phyloP scores from a whole-genome alignment of 1,284 basidiomycete genomes.

The Pascua guehoae region DNA sequence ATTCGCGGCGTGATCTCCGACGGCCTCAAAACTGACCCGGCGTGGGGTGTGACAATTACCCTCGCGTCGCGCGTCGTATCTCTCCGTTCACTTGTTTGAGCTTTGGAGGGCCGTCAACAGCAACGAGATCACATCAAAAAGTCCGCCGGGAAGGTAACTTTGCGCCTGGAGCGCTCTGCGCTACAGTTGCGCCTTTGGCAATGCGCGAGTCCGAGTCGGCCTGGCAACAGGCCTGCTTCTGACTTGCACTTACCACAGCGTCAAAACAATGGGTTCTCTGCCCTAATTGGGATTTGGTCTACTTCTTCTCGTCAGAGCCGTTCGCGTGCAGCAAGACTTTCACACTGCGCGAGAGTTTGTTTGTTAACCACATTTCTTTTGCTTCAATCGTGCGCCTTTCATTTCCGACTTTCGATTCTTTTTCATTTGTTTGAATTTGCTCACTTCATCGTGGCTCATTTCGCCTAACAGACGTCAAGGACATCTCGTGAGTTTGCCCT shows the following conservation, averaged over 20 bases:
- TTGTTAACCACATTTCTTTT: slow-evolving; percentile 16
- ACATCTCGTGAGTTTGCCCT: slow-evolving; percentile 30
- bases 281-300: background rate
- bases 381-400: slow-evolving; percentile 7
- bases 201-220: too few relatives aligned
- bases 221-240: background rate
- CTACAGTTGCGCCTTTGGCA: too few relatives aligned
- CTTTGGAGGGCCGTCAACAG: slow-evolving; percentile 15
- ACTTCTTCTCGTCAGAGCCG: slow-evolving; percentile 9
- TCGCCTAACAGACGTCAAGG: slow-evolving; percentile 44
- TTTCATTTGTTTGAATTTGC: slow-evolving; percentile 18
- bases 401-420: slow-evolving; percentile 12
- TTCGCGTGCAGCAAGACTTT: slow-evolving; percentile 15
- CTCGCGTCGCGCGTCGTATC: background rate
- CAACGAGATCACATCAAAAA: slow-evolving; percentile 6
- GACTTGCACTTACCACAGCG: background rate
- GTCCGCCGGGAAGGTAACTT: background rate
- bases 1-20: slow-evolving; percentile 14
- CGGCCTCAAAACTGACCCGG: slow-evolving; percentile 10
- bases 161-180: too few relatives aligned
- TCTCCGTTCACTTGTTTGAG: slow-evolving; percentile 6
- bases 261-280: background rate
- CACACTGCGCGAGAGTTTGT: slow-evolving; percentile 18
- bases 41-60: slow-evolving; percentile 7
- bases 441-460: slow-evolving; percentile 14